Base-by-base conservation (phyloP, 2,329 filamentous ascomycete species). In the Monosporascus sp. region DNA sequence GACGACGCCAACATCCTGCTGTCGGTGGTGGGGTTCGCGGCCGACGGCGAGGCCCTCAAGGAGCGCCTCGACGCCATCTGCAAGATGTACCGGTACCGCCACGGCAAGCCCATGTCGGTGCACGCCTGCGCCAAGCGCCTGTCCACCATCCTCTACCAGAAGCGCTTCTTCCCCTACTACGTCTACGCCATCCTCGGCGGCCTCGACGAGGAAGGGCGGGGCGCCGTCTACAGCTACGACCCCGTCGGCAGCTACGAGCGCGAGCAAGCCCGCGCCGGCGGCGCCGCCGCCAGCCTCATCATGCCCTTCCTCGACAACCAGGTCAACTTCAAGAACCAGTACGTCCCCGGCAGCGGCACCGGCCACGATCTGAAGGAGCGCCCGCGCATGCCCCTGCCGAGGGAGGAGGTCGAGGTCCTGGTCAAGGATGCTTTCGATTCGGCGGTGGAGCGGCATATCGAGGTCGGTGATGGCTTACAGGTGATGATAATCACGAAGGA, bases 231-330 rank as follows among this genome's bases (percentile, higher is more conserved):
- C 81, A 94, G 89, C 60, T 99, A 99, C 76, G 94, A 99, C 70
- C 94, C 94, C 1, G 94, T 99, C 43, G 94, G 94, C 63, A 96
- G 90, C 71, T 99, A 97, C 76, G 94, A 99, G 80, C 81, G 94
- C 61, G 94, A 99, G 76, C 90, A 96, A 76, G 97, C 92, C 77
- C 86, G 93, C 61, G 92, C 94, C 37, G 94, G 90, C 43, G 94
- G 94, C 65, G 92, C 94, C 16, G 92, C 92, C 20, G 88, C 91
- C 51, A 94, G 90, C 67, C 77, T 99, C 73, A 99, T 99, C 75
- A 99, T 97, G 90, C 94, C 94, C 1, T 99, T 99, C 81, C 76
- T 99, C 68, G 94, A 99, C 74, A 99, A 99, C 73, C 95, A 99
- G 76, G 94, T 99, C 78, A 97, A 97, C 78, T 93, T 93, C 81